A percentile compares a stretch with the other conserved stretches of the same genome.
These are phyloP conservation scores for Xylariaceae sp. DNA, from an alignment of 2,329 filamentous ascomycete species.

Conservation along the genomic window DNA sequence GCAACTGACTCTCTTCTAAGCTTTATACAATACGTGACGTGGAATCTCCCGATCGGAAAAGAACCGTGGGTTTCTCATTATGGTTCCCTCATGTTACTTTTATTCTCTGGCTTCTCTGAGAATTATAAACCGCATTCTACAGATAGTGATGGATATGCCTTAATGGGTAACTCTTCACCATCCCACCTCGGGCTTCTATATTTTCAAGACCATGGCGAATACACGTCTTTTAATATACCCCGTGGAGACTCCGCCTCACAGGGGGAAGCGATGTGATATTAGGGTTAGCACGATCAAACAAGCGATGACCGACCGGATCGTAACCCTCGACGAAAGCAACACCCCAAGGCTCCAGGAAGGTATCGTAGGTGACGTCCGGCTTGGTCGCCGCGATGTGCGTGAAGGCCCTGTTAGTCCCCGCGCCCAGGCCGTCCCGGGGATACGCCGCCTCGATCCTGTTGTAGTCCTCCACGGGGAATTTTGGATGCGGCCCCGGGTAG, in stretches of 20 bases:
- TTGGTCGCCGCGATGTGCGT: slow-evolving; percentile 22
- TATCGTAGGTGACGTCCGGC: slow-evolving; percentile 23
- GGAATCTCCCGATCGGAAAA: no score
- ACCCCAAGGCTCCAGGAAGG: slow-evolving; percentile 16
- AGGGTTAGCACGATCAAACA: slow-evolving; percentile 16
- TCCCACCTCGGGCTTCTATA: background rate
- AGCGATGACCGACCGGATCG: slow-evolving; percentile 16
- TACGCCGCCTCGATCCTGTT: slow-evolving; percentile 16
- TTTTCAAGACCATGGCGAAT: background rate
- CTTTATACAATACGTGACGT: no score
- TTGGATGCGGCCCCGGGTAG: slow-evolving; percentile 19
- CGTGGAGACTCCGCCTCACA: slow-evolving; percentile 8
- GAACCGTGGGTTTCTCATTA: no score
- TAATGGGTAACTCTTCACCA: no score
- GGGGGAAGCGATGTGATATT: slow-evolving; percentile 11
- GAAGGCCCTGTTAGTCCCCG: slow-evolving; percentile 26
- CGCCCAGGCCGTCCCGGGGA: slow-evolving; percentile 21
- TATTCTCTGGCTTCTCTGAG: no score
- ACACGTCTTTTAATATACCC: background rate
- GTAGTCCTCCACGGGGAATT: slow-evolving; percentile 21
- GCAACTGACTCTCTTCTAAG: no score
- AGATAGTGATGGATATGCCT: no score
- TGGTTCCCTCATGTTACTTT: no score
- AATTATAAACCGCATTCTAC: no score
- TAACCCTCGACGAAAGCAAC: slow-evolving; percentile 17